A percentile compares a stretch with the other conserved stretches of the same genome.
These are phyloP conservation scores for Scalesia atractyloides DNA, from an alignment of 129 eudicot species.

Conservation along the genomic window DNA sequence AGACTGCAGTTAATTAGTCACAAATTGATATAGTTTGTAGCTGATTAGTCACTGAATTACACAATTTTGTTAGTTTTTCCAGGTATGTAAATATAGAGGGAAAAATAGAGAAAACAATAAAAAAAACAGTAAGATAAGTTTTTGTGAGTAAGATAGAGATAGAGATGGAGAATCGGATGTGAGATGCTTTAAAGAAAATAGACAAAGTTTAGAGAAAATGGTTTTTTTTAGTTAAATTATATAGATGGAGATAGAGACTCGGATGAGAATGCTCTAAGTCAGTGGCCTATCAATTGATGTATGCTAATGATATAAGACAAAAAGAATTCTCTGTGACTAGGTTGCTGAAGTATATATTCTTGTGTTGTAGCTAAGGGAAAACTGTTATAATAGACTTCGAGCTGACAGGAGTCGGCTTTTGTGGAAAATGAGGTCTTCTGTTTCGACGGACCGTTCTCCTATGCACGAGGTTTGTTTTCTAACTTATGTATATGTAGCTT, in stretches of 20 bases:
- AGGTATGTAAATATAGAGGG: neutral
- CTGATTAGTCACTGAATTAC: constrained; percentile 4
- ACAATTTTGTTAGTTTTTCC: neutral
- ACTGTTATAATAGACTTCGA: constrained; percentile 73
- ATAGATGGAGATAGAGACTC: no score
- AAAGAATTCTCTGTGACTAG: neutral
- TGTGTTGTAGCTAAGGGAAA: constrained; percentile 69
- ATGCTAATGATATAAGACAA: neutral
- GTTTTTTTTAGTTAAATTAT: no score
- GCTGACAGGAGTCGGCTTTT: constrained; percentile 70
- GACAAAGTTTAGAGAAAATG: no score
- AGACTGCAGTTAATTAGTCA: constrained; percentile 10
- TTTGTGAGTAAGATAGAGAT: no score
- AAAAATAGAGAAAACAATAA: no score
- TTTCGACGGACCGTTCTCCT: constrained; percentile 31
- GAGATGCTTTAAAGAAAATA: no score
- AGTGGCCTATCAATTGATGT: neutral
- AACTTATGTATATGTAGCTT: neutral
- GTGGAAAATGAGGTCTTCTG: constrained; percentile 66
- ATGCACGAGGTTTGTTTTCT: constrained; percentile 44
- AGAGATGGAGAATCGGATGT: no score
- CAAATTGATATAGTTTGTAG: neutral
- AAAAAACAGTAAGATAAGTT: no score
- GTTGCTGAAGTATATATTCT: constrained; percentile 10
- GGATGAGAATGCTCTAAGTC: neutral